Evolutionary conservation across 1,284 basidiomycete species (phyloP).

Genomic region (Cryptococcus deneoformans): DNA sequence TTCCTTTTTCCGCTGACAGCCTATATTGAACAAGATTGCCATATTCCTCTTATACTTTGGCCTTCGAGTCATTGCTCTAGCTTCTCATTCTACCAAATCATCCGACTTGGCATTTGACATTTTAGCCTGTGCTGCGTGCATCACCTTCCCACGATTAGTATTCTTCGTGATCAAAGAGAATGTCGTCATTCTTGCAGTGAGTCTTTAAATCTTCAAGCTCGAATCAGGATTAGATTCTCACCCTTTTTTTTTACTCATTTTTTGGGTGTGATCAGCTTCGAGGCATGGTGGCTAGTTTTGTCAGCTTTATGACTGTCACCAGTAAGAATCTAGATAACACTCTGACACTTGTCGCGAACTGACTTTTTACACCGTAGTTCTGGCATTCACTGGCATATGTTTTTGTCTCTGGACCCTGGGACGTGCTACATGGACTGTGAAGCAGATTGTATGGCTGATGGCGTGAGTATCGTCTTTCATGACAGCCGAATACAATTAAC

Average conservation of each 20-base stretch:
- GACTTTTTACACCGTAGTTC: constrained; percentile 15
- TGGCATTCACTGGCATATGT: constrained; percentile 73
- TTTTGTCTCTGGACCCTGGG: constrained; percentile 80
- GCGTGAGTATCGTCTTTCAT: constrained; percentile 51
- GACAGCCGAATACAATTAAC: background rate
- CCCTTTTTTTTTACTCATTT: background rate
- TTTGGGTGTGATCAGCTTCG: constrained; percentile 53
- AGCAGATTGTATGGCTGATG: constrained; percentile 62
- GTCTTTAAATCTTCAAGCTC: constrained; percentile 16
- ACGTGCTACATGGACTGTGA: constrained; percentile 63
- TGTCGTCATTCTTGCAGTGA: constrained; percentile 69
- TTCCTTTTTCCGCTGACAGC: constrained; percentile 2
- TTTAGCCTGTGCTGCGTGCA: constrained; percentile 77
- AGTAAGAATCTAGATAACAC: constrained; percentile 30
- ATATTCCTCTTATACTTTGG: constrained; percentile 68
- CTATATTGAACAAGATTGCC: constrained; percentile 46
- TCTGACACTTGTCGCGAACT: background rate
- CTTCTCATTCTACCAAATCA: constrained; percentile 54
- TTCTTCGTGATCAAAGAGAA: constrained; percentile 84
- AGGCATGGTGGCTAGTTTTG: constrained; percentile 67
- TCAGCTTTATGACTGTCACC: constrained; percentile 80
- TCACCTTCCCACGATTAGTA: constrained; percentile 75
- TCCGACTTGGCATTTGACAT: constrained; percentile 77
- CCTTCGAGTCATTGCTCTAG: constrained; percentile 65
- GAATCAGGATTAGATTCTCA: background rate